Evolutionary conservation across 768 basidiomycete genomes (phyloP).

Genomic region (Pulveroboletus sp.): DNA sequence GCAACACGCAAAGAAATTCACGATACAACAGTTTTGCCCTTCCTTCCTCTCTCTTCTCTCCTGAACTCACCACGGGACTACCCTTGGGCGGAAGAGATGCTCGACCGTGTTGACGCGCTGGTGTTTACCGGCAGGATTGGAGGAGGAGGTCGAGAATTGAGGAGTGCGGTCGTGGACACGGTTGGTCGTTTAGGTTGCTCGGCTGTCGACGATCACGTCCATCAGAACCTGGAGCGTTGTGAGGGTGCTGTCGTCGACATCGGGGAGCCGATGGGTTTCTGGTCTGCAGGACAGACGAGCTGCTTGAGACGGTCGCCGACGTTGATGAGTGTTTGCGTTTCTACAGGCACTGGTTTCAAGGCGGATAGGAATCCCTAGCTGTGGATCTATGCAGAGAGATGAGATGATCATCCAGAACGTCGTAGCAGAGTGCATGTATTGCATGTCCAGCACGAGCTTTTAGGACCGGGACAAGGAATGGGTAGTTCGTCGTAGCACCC

Average conservation of each 20-base stretch:
- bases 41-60: neutral
- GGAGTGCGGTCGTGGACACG: slow-evolving; percentile 51
- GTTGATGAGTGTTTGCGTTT: slow-evolving; percentile 13
- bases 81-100: slow-evolving; percentile 59
- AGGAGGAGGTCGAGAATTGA: slow-evolving; percentile 60
- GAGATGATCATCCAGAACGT: too few relatives aligned
- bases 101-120: slow-evolving; percentile 75
- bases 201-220: slow-evolving; percentile 44
- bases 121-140: slow-evolving; percentile 90
- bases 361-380: too few relatives aligned
- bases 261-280: slow-evolving; percentile 36
- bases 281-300: slow-evolving; percentile 66
- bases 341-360: too few relatives aligned
- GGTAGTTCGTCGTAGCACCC: too few relatives aligned
- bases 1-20: slow-evolving; percentile 42
- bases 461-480: too few relatives aligned
- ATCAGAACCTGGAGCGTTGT: slow-evolving; percentile 33
- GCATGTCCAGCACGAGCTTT: too few relatives aligned
- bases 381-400: too few relatives aligned
- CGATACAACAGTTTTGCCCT: slow-evolving; percentile 42
- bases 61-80: neutral
- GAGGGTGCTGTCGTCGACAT: slow-evolving; percentile 47
- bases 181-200: slow-evolving; percentile 61
- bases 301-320: slow-evolving; percentile 42
- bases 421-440: too few relatives aligned